Conservation (phyloP, 2,329 filamentous ascomycete genomes). For the Fonsecaea monophora region DNA sequence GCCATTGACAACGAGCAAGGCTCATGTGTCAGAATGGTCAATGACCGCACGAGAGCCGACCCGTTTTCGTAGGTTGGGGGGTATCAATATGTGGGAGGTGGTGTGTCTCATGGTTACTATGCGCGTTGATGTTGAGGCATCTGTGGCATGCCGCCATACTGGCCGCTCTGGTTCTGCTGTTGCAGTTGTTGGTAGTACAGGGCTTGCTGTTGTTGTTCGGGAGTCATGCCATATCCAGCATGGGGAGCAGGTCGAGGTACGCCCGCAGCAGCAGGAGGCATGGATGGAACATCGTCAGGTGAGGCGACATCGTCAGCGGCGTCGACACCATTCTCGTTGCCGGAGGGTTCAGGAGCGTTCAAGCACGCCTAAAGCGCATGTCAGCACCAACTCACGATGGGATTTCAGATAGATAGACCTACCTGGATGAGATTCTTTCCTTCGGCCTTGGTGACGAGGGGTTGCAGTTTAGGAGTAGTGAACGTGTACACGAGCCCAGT, state of each 20-base stretch:
- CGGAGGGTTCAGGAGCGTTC: conserved; percentile 90
- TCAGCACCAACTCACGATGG: conserved; percentile 31
- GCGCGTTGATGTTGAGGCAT: conserved; percentile 82
- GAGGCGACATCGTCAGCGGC: conserved; percentile 81
- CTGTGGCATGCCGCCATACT: conserved; percentile 77
- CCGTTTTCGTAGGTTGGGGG: conserved; percentile 14
- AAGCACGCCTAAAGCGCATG: conserved; percentile 77
- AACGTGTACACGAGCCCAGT: conserved; percentile 98
- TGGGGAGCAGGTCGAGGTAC: conserved; percentile 67
- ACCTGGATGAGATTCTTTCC: conserved; percentile 99
- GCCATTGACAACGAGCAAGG: conserved; percentile 10
- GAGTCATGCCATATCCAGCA: conserved; percentile 71
- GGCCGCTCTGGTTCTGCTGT: conserved; percentile 70
- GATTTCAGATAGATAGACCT: conserved; percentile 46
- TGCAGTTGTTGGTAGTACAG: conserved; percentile 84
- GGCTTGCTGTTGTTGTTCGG: conserved; percentile 74
- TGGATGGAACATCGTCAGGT: conserved; percentile 84
- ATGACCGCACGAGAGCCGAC: conserved; percentile 15
- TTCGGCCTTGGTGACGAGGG: conserved; percentile 95
- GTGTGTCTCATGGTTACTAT: conserved; percentile 20
- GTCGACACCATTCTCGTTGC: conserved; percentile 81
- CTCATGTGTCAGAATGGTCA: conserved; percentile 10
- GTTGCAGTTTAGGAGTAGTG: conserved; percentile 97
- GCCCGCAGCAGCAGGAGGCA: conserved; percentile 71
- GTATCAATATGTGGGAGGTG: conserved; percentile 31